Evolutionary conservation across 305 asterid species (phyloP).

Genomic region (Plantago rigida): DNA sequence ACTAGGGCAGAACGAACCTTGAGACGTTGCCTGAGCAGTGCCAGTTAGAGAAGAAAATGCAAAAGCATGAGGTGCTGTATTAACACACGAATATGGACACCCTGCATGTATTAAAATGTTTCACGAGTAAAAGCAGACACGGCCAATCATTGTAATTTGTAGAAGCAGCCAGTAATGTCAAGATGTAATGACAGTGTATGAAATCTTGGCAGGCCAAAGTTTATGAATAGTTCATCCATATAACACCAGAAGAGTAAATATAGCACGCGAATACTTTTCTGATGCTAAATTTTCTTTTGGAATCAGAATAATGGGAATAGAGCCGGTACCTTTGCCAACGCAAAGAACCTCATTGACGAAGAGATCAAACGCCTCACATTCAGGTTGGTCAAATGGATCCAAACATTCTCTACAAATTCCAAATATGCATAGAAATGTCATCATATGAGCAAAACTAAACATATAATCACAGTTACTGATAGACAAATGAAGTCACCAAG

Average conservation of each 20-base stretch:
- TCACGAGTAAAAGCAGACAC: background rate
- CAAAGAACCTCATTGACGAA: constrained; percentile 73
- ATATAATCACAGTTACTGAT: too few relatives aligned
- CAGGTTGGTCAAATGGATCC: constrained; percentile 88
- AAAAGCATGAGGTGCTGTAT: constrained; percentile 70
- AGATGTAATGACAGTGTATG: too few relatives aligned
- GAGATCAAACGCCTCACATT: constrained; percentile 75
- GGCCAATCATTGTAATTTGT: too few relatives aligned
- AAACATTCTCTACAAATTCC: constrained; percentile 54
- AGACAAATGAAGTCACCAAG: too few relatives aligned
- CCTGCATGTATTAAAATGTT: constrained; percentile 40
- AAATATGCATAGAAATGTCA: constrained; percentile 12
- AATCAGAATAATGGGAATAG: constrained; percentile 12
- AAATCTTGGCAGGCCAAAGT: too few relatives aligned
- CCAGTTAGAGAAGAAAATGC: constrained; percentile 59
- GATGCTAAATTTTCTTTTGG: background rate
- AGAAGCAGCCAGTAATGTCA: too few relatives aligned
- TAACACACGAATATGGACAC: constrained; percentile 81
- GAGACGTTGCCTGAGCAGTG: constrained; percentile 60
- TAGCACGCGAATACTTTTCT: too few relatives aligned
- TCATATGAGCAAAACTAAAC: background rate
- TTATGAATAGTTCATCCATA: too few relatives aligned
- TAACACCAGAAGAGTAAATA: too few relatives aligned
- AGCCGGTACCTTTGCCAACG: constrained; percentile 58
- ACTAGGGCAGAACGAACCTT: constrained; percentile 39